Conservation (phyloP, 495 filamentous ascomycete species). For the Aspergillus indologenus region DNA sequence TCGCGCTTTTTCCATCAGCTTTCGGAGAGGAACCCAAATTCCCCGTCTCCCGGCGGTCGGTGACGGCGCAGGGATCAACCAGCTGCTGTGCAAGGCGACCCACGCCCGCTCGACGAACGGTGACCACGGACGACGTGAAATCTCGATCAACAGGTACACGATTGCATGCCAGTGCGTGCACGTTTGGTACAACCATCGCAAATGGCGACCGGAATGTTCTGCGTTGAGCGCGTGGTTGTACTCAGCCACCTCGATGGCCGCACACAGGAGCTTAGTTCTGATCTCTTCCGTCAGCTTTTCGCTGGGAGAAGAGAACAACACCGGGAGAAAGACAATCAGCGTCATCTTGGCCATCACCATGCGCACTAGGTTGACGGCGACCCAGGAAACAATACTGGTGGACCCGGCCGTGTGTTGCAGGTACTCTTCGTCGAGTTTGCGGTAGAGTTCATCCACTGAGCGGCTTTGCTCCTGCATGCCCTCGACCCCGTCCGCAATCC, state of each 20-base stretch:
- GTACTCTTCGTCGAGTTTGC: constrained; percentile 50
- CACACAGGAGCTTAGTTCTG: constrained; percentile 58
- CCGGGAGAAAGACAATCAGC: constrained; percentile 50
- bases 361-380: constrained; percentile 59
- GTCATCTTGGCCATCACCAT: constrained; percentile 62
- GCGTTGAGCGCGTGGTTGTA: constrained; percentile 58
- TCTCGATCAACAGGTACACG: constrained; percentile 63
- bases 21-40: not conserved
- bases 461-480: constrained; percentile 4
- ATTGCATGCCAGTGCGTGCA: constrained; percentile 77
- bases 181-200: constrained; percentile 74
- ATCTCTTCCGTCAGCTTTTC: constrained; percentile 42
- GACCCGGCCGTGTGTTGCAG: constrained; percentile 52
- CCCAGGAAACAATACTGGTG: constrained; percentile 58
- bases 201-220: constrained; percentile 56
- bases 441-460: constrained; percentile 9
- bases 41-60: not conserved
- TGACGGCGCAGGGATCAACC: not conserved
- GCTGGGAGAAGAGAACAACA: not conserved
- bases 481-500: not conserved
- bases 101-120: constrained; percentile 68
- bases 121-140: constrained; percentile 56
- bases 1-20: not conserved
- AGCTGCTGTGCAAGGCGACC: constrained; percentile 25
- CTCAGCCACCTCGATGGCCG: constrained; percentile 68